Conservation (phyloP, 257 asterid genomes). For the Nicotiana sylvestris region DNA sequence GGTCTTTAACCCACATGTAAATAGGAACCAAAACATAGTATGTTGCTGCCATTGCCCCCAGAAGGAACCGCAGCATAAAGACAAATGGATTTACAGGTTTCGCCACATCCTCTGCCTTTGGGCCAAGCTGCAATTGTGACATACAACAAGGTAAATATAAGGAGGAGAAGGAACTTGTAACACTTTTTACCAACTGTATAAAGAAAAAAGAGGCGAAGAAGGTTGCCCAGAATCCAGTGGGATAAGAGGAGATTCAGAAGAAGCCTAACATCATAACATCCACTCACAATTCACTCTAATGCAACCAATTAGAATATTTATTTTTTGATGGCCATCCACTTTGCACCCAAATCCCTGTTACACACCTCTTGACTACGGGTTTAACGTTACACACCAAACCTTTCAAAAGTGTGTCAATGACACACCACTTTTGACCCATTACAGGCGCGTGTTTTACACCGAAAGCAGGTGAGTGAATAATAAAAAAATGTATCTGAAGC, state of each 20-base stretch:
- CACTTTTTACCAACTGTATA: not conserved
- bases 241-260: not conserved
- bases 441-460: too few relatives aligned
- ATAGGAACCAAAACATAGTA: slow-evolving; percentile 83
- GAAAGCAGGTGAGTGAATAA: too few relatives aligned
- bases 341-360: too few relatives aligned
- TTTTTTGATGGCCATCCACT: too few relatives aligned
- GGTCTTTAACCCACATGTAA: slow-evolving; percentile 96
- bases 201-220: not conserved
- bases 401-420: too few relatives aligned
- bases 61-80: slow-evolving; percentile 55
- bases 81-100: slow-evolving; percentile 60
- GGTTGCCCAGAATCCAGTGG: not conserved
- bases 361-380: too few relatives aligned
- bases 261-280: not conserved
- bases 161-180: not conserved
- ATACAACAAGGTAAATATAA: not conserved
- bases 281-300: not conserved
- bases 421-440: too few relatives aligned
- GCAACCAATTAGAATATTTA: not conserved
- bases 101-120: slow-evolving; percentile 74
- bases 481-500: too few relatives aligned
- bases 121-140: slow-evolving; percentile 63
- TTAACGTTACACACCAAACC: too few relatives aligned
- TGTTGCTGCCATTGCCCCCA: slow-evolving; percentile 73